phyloP scores from a whole-genome alignment of 2,329 filamentous ascomycete species.

The Fusarium virguliforme region DNA sequence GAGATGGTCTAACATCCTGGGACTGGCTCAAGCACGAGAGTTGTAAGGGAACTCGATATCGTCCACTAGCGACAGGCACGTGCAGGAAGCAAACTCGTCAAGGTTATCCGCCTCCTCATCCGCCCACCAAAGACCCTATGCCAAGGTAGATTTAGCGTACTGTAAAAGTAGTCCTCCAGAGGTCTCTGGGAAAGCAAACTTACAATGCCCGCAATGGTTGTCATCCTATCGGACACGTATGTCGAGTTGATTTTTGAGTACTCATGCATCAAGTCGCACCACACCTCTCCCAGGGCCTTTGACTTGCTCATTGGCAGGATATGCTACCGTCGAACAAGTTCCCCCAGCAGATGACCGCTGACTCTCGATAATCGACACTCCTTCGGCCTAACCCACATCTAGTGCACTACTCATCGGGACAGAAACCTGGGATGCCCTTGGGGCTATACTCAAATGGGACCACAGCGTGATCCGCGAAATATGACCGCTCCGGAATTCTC shows the following conservation, averaged over 20 bases:
- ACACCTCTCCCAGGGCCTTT: not conserved
- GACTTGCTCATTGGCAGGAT: not conserved
- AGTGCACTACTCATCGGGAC: not conserved
- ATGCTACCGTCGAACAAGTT: too few species aligned
- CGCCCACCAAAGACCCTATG: not conserved
- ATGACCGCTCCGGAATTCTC: too few species aligned
- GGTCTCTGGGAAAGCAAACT: not conserved
- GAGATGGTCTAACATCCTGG: too few species aligned
- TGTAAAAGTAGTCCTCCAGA: not conserved
- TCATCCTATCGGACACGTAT: not conserved
- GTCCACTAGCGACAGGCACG: too few species aligned
- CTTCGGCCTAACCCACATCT: not conserved
- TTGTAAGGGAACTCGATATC: too few species aligned
- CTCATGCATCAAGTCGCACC: not conserved
- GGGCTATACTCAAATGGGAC: too few species aligned
- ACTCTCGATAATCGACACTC: slow-evolving; percentile 3
- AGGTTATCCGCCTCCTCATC: too few species aligned
- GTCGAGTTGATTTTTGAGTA: not conserved
- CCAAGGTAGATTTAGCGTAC: not conserved
- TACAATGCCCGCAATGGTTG: not conserved
- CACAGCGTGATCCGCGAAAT: too few species aligned
- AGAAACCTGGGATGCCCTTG: too few species aligned
- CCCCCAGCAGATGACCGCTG: too few species aligned
- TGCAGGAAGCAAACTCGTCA: too few species aligned
- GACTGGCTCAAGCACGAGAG: too few species aligned